Percentiles rank a stretch among this genome's conserved stretches.
Conservation (phyloP, 306 rosid species). For the Vicia sativa region DNA sequence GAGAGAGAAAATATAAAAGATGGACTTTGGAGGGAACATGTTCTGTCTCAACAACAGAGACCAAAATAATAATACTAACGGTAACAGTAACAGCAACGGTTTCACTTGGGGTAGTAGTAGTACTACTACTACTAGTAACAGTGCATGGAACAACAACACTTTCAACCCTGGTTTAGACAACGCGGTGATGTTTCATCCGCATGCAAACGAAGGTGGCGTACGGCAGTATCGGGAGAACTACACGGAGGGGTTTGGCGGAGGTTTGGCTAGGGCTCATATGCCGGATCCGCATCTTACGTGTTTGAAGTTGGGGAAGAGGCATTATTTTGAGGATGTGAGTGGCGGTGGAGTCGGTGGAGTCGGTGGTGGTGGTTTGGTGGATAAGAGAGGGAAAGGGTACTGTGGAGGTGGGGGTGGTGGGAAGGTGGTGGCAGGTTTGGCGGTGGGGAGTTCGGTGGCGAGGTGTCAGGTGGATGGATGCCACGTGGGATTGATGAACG, state of each 20-base stretch:
- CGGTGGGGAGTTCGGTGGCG: slow-evolving; percentile 41
- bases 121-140: neutral
- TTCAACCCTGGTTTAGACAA: slow-evolving; percentile 25
- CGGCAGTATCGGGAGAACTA: neutral
- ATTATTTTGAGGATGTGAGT: slow-evolving; percentile 75
- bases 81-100: slow-evolving; percentile 28
- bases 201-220: neutral
- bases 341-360: slow-evolving; percentile 6
- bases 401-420: slow-evolving; percentile 1
- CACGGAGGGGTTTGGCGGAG: slow-evolving; percentile 29
- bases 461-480: slow-evolving; percentile 97
- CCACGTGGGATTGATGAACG: slow-evolving; percentile 71
- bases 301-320: slow-evolving; percentile 90
- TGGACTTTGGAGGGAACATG: slow-evolving; percentile 72
- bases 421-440: neutral
- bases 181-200: slow-evolving; percentile 41
- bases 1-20: neutral
- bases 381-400: slow-evolving; percentile 55
- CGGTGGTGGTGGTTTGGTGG: slow-evolving; percentile 35
- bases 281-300: slow-evolving; percentile 80
- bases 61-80: slow-evolving; percentile 39
- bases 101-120: slow-evolving; percentile 48
- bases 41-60: slow-evolving; percentile 55
- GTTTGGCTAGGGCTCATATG: slow-evolving; percentile 45
- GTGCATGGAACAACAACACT: neutral